A percentile compares a stretch with the other conserved stretches of the same genome.
Conservation (phyloP, 2,329 filamentous ascomycete species). For the Pseudocercospora crystallina region DNA sequence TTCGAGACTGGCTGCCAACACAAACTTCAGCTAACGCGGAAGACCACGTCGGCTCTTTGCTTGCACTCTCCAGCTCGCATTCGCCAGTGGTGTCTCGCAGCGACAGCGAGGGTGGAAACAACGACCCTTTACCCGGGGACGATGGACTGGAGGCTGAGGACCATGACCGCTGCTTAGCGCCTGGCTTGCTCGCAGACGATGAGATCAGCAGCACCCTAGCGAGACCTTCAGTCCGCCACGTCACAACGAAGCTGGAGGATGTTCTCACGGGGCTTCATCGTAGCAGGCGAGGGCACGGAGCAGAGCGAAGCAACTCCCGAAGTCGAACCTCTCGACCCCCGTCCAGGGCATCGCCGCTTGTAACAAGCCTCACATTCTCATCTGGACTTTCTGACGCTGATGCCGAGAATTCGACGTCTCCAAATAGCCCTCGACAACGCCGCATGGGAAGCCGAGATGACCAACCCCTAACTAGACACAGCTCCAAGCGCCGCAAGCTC, state of each 20-base stretch:
- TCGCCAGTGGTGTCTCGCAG: too few relatives aligned
- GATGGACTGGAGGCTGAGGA: conserved; percentile 3
- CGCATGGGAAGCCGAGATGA: too few relatives aligned
- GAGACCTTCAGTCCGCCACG: conserved; percentile 66
- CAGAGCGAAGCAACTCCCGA: conserved; percentile 3
- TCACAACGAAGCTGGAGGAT: conserved; percentile 67
- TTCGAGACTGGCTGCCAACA: background rate
- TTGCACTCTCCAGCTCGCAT: too few relatives aligned
- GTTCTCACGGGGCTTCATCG: conserved; percentile 71
- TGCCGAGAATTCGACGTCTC: background rate
- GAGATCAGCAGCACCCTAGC: conserved; percentile 64
- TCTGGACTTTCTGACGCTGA: conserved; percentile 6
- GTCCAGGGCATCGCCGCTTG: too few relatives aligned
- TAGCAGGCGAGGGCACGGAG: conserved; percentile 29
- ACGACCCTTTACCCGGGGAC: too few relatives aligned
- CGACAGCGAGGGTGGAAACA: too few relatives aligned
- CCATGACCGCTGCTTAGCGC: conserved; percentile 36
- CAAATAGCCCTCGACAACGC: too few relatives aligned
- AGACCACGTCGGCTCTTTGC: too few relatives aligned
- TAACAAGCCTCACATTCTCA: too few relatives aligned
- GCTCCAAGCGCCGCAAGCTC: conserved; percentile 24
- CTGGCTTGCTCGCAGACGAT: conserved; percentile 69
- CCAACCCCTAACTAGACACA: background rate
- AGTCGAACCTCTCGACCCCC: background rate
- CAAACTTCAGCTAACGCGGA: too few relatives aligned